phyloP scores from a whole-genome alignment of 768 basidiomycete genomes.

The Asterophora parasitica region DNA sequence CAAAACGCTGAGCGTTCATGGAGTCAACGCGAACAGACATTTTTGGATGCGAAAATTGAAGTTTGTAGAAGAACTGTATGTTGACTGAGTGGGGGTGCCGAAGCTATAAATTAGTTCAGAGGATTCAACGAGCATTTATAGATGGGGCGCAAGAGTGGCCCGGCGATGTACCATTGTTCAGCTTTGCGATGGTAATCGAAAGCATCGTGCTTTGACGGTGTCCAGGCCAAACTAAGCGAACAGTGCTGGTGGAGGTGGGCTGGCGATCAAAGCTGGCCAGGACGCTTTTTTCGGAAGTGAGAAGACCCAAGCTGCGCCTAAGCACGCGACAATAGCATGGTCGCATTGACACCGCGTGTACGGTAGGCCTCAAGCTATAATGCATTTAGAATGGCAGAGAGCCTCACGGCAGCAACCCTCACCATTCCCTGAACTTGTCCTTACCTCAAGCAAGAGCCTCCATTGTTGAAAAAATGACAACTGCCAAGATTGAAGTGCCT shows the following conservation, averaged over 20 bases:
- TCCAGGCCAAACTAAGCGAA: neutral
- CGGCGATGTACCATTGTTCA: conserved; percentile 10
- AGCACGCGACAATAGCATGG: conserved; percentile 17
- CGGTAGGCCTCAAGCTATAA: neutral
- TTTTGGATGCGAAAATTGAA: conserved; percentile 6
- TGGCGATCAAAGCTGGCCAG: neutral
- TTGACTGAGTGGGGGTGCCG: neutral
- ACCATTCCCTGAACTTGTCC: conserved; percentile 7
- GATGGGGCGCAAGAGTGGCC: conserved; percentile 5
- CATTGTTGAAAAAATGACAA: neutral
- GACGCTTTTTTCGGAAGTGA: conserved; percentile 1
- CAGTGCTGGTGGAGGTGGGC: neutral
- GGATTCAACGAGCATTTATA: conserved; percentile 11
- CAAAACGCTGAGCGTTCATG: conserved; percentile 29
- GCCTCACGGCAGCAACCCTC: neutral
- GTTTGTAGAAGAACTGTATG: conserved; percentile 2
- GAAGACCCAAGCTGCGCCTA: conserved; percentile 1
- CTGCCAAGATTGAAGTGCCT: neutral
- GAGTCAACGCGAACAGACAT: conserved; percentile 12
- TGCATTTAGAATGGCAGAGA: too few species aligned
- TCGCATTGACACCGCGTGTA: conserved; percentile 6
- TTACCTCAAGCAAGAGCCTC: neutral
- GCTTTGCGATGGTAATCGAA: conserved; percentile 9
- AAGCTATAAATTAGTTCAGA: conserved; percentile 1
- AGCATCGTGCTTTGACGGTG: conserved; percentile 4